Percentiles rank a stretch among this genome's conserved stretches.
Evolutionary conservation across 306 rosid species (phyloP).

Genomic region (Crataegus laevigata): DNA sequence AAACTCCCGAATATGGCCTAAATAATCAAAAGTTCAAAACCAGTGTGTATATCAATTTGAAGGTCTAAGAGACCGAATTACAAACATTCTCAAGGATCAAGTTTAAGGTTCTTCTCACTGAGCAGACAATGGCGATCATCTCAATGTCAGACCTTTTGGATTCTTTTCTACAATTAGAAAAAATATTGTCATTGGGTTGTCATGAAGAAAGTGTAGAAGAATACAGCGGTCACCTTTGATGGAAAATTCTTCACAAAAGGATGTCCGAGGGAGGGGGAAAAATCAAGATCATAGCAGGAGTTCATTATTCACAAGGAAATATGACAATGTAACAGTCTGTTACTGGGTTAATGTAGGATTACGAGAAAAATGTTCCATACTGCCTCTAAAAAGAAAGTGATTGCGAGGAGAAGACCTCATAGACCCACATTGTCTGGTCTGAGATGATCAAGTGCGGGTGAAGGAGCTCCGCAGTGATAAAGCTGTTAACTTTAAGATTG

Average conservation of each 20-base stretch:
- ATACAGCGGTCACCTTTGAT: not conserved
- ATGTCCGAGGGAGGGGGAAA: not conserved
- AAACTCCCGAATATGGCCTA: constrained; percentile 18
- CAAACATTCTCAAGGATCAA: not conserved
- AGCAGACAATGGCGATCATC: constrained; percentile 2
- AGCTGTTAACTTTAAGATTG: not conserved
- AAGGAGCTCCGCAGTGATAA: not conserved
- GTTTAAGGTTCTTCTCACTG: constrained; percentile 10
- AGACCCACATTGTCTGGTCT: constrained; percentile 3
- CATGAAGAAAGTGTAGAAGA: not conserved
- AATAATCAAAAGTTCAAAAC: not conserved
- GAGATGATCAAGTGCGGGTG: not conserved
- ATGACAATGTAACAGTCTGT: too few species aligned
- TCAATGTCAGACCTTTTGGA: not conserved
- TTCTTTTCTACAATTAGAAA: not conserved
- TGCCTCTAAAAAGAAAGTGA: constrained; percentile 11
- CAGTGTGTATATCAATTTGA: not conserved
- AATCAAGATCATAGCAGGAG: too few species aligned
- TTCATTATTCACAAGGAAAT: too few species aligned
- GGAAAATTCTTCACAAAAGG: not conserved
- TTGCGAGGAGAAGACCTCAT: constrained; percentile 16
- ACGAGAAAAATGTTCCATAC: constrained; percentile 27
- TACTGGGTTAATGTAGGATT: not conserved
- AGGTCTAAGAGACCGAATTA: not conserved
- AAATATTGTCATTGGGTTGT: not conserved